These are phyloP conservation scores for Phytophthora pisi DNA, from an alignment of 352 stramenopile genomes.

Conservation along the genomic window DNA sequence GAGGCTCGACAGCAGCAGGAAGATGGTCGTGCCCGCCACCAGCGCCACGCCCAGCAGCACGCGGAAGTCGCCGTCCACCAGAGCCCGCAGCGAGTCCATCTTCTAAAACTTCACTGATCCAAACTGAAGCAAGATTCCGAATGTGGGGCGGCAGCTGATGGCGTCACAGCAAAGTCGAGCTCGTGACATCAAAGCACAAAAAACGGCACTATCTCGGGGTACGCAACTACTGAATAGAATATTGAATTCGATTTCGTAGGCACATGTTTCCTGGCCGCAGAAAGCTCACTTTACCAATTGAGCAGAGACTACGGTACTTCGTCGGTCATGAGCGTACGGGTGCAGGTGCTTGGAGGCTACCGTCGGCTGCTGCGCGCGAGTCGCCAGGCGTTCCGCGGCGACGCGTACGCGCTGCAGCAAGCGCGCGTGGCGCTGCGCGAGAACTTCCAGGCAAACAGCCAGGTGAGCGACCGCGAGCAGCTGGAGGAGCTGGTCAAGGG, in stretches of 20 bases:
- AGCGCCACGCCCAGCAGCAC: constrained; percentile 56
- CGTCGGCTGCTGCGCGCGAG: constrained; percentile 77
- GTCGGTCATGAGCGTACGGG: constrained; percentile 49
- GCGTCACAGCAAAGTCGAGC: constrained; percentile 26
- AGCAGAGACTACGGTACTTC: background rate
- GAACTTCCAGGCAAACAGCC: constrained; percentile 69
- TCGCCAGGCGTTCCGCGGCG: constrained; percentile 72
- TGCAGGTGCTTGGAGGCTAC: constrained; percentile 79
- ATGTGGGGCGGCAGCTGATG: constrained; percentile 12
- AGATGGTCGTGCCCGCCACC: constrained; percentile 53
- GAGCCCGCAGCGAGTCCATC: constrained; percentile 55
- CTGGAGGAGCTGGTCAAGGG: constrained; percentile 68
- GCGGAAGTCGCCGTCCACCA: constrained; percentile 50
- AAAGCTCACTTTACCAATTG: background rate
- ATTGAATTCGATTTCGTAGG: constrained; percentile 1
- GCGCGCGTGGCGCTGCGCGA: constrained; percentile 65
- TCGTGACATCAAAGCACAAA: constrained; percentile 13
- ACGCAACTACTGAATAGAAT: background rate
- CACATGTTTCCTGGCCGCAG: constrained; percentile 4
- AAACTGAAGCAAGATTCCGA: constrained; percentile 19
- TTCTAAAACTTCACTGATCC: background rate
- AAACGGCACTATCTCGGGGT: no score
- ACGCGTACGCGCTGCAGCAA: constrained; percentile 67
- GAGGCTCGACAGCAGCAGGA: constrained; percentile 48
- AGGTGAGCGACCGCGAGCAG: constrained; percentile 58